These are phyloP conservation scores for Camellia oleifera DNA, from an alignment of 179 eudicot genomes.

Conservation along the genomic window DNA sequence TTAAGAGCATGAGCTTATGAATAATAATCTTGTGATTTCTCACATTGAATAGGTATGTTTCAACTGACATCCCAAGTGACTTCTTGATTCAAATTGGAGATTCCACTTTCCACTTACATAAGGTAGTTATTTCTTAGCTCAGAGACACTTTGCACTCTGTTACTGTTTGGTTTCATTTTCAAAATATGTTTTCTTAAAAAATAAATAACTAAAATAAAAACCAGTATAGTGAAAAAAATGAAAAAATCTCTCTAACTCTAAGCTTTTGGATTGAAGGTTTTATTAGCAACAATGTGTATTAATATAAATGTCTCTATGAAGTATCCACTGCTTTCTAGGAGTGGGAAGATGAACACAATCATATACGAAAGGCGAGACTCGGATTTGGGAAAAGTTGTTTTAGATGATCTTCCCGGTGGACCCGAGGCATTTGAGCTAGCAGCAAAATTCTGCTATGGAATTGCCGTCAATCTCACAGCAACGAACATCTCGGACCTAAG, in stretches of 20 bases:
- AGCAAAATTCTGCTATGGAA: constrained; percentile 90
- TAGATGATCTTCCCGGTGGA: constrained; percentile 85
- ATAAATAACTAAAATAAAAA: too few relatives aligned
- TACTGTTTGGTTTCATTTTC: too few relatives aligned
- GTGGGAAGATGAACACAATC: constrained; percentile 83
- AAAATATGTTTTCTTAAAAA: too few relatives aligned
- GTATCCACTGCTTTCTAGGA: constrained; percentile 88
- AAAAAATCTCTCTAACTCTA: neutral
- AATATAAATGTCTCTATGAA: constrained; percentile 16
- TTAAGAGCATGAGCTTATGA: neutral
- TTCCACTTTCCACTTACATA: constrained; percentile 80
- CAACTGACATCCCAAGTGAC: constrained; percentile 94
- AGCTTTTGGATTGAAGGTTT: neutral
- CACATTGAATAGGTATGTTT: constrained; percentile 61
- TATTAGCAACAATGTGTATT: neutral
- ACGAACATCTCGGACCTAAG: constrained; percentile 75
- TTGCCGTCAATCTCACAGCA: constrained; percentile 75
- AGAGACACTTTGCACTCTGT: neutral
- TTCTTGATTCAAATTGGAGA: constrained; percentile 77
- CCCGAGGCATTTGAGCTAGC: constrained; percentile 82
- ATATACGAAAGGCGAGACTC: constrained; percentile 66
- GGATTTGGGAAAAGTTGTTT: constrained; percentile 46
- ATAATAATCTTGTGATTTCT: constrained; percentile 3
- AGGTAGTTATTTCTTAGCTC: constrained; percentile 41
- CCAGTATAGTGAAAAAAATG: too few relatives aligned